phyloP scores from a whole-genome alignment of 306 rosid genomes.

The Begonia fuchsioides region DNA sequence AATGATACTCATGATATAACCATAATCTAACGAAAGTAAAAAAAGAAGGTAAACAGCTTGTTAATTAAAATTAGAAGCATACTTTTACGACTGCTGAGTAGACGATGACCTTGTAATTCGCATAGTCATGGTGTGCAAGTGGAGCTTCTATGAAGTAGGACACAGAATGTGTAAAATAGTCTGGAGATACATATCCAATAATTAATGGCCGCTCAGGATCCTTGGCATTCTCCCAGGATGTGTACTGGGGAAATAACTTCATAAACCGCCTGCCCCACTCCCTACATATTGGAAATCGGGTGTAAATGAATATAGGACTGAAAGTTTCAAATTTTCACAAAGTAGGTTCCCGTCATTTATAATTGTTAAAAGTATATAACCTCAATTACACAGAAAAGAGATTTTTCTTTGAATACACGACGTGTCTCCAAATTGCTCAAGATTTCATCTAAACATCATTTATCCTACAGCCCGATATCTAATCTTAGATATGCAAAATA shows the following conservation, averaged over 20 bases:
- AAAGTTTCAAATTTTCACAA: background rate
- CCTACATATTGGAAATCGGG: slow-evolving; percentile 35
- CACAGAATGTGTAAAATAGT: slow-evolving; percentile 95
- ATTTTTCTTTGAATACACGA: too few species aligned
- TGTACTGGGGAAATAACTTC: slow-evolving; percentile 57
- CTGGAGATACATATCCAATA: slow-evolving; percentile 94
- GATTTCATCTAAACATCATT: too few species aligned
- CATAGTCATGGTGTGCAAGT: slow-evolving; percentile 58
- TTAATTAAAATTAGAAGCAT: slow-evolving; percentile 9
- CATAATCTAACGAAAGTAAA: background rate
- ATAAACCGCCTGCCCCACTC: slow-evolving; percentile 94
- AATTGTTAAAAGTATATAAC: too few species aligned
- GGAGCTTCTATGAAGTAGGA: slow-evolving; percentile 96
- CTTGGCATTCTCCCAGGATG: slow-evolving; percentile 77
- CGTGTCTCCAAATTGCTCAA: too few species aligned
- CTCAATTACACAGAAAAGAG: too few species aligned
- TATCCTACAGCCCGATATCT: too few species aligned
- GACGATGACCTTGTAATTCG: slow-evolving; percentile 66
- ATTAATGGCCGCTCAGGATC: slow-evolving; percentile 84
- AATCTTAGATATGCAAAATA: too few species aligned
- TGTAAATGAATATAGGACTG: background rate
- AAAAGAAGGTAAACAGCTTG: slow-evolving; percentile 3
- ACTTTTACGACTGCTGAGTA: slow-evolving; percentile 99
- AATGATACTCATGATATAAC: too few species aligned
- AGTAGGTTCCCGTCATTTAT: too few species aligned